Conservation (phyloP, 78 protist species). For the Blattamonas nauphoetae region DNA sequence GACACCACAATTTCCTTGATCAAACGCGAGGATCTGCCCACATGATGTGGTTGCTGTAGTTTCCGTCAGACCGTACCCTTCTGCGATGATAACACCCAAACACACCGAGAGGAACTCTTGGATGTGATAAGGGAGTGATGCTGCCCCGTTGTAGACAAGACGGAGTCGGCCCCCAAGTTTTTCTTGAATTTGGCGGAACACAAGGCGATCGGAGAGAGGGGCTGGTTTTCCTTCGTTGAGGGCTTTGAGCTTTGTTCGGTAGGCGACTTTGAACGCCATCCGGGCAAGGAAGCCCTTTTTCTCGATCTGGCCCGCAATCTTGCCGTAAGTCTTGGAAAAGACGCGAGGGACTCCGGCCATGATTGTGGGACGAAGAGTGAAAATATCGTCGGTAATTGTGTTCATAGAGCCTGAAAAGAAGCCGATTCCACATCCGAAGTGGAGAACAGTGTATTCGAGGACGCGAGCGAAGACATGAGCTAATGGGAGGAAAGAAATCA, state of each 20-base stretch:
- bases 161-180: constrained; percentile 14
- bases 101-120: not conserved
- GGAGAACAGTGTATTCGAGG: not conserved
- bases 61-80: constrained; percentile 22
- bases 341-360: constrained; percentile 10
- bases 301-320: not conserved
- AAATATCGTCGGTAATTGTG: not conserved
- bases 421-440: not conserved
- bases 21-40: not conserved
- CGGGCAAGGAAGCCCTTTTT: not conserved
- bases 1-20: not conserved
- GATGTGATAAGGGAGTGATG: not conserved
- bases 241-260: not conserved
- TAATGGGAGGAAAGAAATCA: not conserved
- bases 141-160: constrained; percentile 6
- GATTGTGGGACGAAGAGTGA: not conserved
- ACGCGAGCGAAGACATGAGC: not conserved
- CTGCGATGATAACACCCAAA: not conserved
- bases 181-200: constrained; percentile 3
- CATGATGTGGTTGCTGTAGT: not conserved
- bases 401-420: not conserved
- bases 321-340: constrained; percentile 6
- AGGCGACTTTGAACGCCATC: not conserved
- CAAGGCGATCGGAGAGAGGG: constrained; percentile 11
- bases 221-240: not conserved